These are phyloP conservation scores for Sporothrix variecibatus DNA, from an alignment of 2,329 filamentous ascomycete species.

Conservation along the genomic window DNA sequence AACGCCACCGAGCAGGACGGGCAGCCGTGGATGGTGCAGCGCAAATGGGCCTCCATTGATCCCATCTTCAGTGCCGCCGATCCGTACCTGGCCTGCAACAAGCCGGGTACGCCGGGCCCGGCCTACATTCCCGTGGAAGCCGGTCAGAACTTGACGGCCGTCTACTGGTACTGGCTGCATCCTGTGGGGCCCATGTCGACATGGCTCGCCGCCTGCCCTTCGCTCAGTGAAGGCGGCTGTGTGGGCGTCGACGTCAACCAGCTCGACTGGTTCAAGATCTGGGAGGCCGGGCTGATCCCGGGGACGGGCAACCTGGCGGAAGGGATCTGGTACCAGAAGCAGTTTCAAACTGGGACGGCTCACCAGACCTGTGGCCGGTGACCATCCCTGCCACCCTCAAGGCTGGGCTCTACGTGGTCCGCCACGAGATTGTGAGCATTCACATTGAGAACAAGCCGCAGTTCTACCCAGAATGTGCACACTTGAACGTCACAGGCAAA, in stretches of 20 bases:
- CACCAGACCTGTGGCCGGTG: slow-evolving; percentile 46
- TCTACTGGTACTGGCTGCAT: slow-evolving; percentile 48
- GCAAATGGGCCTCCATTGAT: slow-evolving; percentile 43
- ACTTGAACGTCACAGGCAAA: slow-evolving; percentile 40
- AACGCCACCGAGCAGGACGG: slow-evolving; percentile 38
- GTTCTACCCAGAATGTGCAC: slow-evolving; percentile 46
- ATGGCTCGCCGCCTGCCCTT: slow-evolving; percentile 41
- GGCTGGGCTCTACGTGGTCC: slow-evolving; percentile 52
- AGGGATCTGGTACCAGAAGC: slow-evolving; percentile 44
- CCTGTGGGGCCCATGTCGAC: slow-evolving; percentile 45
- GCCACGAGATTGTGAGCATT: slow-evolving; percentile 55
- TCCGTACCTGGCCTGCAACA: slow-evolving; percentile 42
- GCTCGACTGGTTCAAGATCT: slow-evolving; percentile 47
- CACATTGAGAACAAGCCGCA: slow-evolving; percentile 52
- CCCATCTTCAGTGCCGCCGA: slow-evolving; percentile 42
- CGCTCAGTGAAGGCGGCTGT: slow-evolving; percentile 33
- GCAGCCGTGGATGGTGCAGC: slow-evolving; percentile 44
- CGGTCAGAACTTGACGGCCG: slow-evolving; percentile 42
- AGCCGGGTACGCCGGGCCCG: slow-evolving; percentile 39
- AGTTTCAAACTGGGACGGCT: slow-evolving; percentile 45
- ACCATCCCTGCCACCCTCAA: slow-evolving; percentile 49
- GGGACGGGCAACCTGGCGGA: slow-evolving; percentile 38
- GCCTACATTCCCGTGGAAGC: slow-evolving; percentile 43
- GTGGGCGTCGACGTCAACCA: slow-evolving; percentile 38
- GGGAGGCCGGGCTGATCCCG: slow-evolving; percentile 42